Evolutionary conservation across 441 rosid species (phyloP), one percentile per base, ranked within the genome.

Genomic region (Francoa sonchifolia): DNA sequence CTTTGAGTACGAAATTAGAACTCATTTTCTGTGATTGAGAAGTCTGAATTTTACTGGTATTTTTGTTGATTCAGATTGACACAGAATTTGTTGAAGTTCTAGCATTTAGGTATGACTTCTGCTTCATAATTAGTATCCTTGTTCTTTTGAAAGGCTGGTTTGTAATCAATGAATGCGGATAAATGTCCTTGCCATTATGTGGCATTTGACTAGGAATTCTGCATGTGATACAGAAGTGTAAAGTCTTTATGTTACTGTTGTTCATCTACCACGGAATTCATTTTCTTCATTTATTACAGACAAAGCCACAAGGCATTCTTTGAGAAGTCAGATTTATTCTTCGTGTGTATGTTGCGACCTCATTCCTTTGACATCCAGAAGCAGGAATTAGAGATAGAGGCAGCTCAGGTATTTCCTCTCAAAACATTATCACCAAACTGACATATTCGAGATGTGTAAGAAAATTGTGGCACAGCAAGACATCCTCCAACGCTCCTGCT

Each of bases 331-430:
- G 85, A 79, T 67, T 42, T 89, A 56, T 77, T 74, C 68, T 85
- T 85, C 15, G 26, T 85, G 43, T 89, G 98, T 76, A 54, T 79
- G 71, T 27, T 85, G 48, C 74, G 65, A 41, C 98, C 96, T 17
- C 59, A 71, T 44, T 77, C 96, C 28, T 66, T 50, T 19, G 78
- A 82, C 35, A 65, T 85, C 54, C 57, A 55, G 63, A 62, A 44
- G 62, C 94, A 85, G 61, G 85, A 79, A 38, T 18, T 74, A 2
- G 94, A 90, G 73, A 63, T 90, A 20, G 87, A 67, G 29, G 94
- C 78, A 9, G 84, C 92, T 25, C 63, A 68, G 83, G 97, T 81
- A 72, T 62, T 33, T 8, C 14, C 8, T 50, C 22, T 2, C 7
- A 13, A 11, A 9, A 22, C 36, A 8, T 23, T 36, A 19, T 19